Percentiles rank a stretch among this genome's conserved stretches.
phyloP scores from a whole-genome alignment of 495 filamentous ascomycete species.

The Aspergillus panamensis region DNA sequence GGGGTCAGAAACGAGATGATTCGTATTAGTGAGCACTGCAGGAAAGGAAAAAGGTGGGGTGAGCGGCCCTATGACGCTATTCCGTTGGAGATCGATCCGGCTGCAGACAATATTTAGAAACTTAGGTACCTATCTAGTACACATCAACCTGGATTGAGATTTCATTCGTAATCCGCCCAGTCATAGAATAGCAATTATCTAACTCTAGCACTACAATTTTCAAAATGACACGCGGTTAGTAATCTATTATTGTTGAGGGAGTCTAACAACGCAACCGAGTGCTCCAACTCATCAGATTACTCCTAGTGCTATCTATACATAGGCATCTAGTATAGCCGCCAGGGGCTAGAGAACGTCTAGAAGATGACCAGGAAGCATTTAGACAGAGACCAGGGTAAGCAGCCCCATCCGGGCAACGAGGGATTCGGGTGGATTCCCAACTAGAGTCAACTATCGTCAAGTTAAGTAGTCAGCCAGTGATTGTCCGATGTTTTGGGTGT shows the following conservation, averaged over 20 bases:
- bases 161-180: not conserved
- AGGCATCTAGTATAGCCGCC: no score
- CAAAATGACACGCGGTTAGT: not conserved
- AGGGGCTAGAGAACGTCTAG: no score
- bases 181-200: no score
- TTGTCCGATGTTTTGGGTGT: not conserved
- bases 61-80: slow-evolving; percentile 19
- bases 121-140: not conserved
- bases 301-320: no score
- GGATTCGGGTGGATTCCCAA: not conserved
- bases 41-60: slow-evolving; percentile 22
- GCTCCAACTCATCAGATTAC: no score
- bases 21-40: slow-evolving; percentile 14
- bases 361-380: no score
- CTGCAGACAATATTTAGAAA: not conserved
- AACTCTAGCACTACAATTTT: no score
- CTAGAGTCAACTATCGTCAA: slow-evolving; percentile 2
- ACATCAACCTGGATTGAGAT: not conserved
- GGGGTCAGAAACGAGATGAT: slow-evolving; percentile 9
- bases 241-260: no score
- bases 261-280: no score
- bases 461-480: not conserved
- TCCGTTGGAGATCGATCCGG: slow-evolving; percentile 4
- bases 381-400: no score
- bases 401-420: not conserved